Percentiles rank a stretch among this genome's conserved stretches.
Evolutionary conservation across 352 stramenopile genomes (phyloP).

Genomic region (Globisporangium nunn): DNA sequence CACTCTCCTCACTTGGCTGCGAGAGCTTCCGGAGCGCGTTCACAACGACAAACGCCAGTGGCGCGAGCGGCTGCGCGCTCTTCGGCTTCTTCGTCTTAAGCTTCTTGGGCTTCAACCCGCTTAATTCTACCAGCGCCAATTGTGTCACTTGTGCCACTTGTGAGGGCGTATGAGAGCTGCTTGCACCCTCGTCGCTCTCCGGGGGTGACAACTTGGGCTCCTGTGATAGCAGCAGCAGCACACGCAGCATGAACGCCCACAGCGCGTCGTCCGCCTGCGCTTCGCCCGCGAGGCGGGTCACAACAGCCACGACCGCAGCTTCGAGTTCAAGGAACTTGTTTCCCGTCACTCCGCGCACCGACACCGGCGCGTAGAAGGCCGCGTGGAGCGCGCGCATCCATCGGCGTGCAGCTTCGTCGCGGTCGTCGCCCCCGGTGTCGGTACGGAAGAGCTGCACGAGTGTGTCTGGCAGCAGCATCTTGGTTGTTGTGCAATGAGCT

Average conservation of each 20-base stretch:
- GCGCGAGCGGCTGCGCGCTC: slow-evolving; percentile 36
- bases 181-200: background rate
- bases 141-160: too few species aligned
- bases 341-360: slow-evolving; percentile 4
- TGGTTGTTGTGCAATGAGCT: too few species aligned
- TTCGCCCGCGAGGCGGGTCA: slow-evolving; percentile 12
- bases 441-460: background rate
- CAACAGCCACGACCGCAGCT: slow-evolving; percentile 19
- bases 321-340: slow-evolving; percentile 63
- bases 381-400: slow-evolving; percentile 21
- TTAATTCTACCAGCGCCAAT: too few species aligned
- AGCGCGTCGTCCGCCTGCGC: background rate
- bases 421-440: too few species aligned
- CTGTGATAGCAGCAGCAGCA: background rate
- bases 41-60: slow-evolving; percentile 50
- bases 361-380: slow-evolving; percentile 27
- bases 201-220: background rate
- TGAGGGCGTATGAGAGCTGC: too few species aligned
- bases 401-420: background rate
- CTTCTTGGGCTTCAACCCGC: too few species aligned
- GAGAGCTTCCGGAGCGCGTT: slow-evolving; percentile 43
- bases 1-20: background rate
- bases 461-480: too few species aligned
- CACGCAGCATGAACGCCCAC: background rate
- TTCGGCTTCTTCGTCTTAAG: slow-evolving; percentile 20